Evolutionary conservation across 257 asterid genomes (phyloP).

Genomic region (Pogostemon cablin): DNA sequence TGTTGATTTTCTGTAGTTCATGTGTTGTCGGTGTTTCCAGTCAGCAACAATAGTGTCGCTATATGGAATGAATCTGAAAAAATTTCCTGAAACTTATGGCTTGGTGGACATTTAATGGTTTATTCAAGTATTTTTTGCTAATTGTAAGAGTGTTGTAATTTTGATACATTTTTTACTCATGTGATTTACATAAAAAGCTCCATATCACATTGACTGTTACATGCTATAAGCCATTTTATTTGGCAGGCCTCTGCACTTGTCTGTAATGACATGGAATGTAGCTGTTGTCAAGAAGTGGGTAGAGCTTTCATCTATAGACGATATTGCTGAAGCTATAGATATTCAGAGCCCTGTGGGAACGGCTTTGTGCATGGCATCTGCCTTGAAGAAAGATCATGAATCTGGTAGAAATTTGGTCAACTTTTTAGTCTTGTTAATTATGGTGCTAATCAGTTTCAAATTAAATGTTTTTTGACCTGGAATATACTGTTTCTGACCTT

Average conservation of each 20-base stretch:
- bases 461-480: neutral
- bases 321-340: constrained; percentile 79
- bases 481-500: constrained; percentile 32
- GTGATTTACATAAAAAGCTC: constrained; percentile 1
- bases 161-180: neutral
- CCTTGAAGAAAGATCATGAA: constrained; percentile 89
- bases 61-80: constrained; percentile 20
- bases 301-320: constrained; percentile 81
- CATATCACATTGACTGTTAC: constrained; percentile 27
- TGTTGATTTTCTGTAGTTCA: constrained; percentile 1
- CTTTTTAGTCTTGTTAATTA: constrained; percentile 11
- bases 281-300: constrained; percentile 90
- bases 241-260: constrained; percentile 93
- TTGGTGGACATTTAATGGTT: neutral
- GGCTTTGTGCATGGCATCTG: constrained; percentile 97
- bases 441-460: constrained; percentile 30
- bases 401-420: constrained; percentile 55
- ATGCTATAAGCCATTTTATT: constrained; percentile 33
- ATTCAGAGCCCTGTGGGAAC: constrained; percentile 89
- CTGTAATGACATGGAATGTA: constrained; percentile 88
- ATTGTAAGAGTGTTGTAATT: too few relatives aligned
- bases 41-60: constrained; percentile 24
- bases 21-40: neutral
- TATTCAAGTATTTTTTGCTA: constrained; percentile 9
- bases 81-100: neutral